A percentile compares a stretch with the other conserved stretches of the same genome.
Conservation (phyloP, 257 asterid genomes). For the Penstemon barbatus region DNA sequence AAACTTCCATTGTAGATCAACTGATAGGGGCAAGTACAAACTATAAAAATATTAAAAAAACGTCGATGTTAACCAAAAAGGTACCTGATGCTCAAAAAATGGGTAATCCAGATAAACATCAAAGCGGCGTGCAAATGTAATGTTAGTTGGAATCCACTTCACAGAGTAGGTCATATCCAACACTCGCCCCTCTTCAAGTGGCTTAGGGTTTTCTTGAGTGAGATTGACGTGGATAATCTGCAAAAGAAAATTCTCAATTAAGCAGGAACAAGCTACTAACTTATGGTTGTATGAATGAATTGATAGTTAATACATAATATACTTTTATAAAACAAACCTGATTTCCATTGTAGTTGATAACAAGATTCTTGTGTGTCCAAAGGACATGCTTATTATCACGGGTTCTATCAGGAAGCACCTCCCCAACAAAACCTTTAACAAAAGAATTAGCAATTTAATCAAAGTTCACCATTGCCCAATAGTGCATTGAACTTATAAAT, state of each 20-base stretch:
- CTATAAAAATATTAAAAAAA: not conserved
- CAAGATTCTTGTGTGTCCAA: constrained; percentile 63
- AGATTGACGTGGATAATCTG: constrained; percentile 78
- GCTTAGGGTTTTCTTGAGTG: constrained; percentile 63
- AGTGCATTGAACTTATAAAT: constrained; percentile 1
- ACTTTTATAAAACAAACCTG: constrained; percentile 43
- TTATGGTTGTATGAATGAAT: constrained; percentile 2
- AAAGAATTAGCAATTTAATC: constrained; percentile 19
- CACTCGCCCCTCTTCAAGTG: constrained; percentile 60
- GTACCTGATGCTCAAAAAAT: constrained; percentile 83
- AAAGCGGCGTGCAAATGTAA: constrained; percentile 64
- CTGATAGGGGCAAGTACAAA: not conserved
- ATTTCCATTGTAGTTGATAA: constrained; percentile 61
- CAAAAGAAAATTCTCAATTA: constrained; percentile 17
- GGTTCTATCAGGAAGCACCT: constrained; percentile 55
- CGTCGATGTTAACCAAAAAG: not conserved
- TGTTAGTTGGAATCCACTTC: constrained; percentile 64
- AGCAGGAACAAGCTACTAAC: not conserved
- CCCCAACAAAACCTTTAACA: constrained; percentile 66
- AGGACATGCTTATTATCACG: constrained; percentile 57
- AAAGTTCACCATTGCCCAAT: constrained; percentile 15
- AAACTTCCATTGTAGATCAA: constrained; percentile 17
- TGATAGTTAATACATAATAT: not conserved
- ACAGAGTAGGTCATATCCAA: constrained; percentile 80
- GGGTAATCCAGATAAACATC: constrained; percentile 84